phyloP scores from a whole-genome alignment of 2,329 filamentous ascomycete species.

The Aspergillus flavus region DNA sequence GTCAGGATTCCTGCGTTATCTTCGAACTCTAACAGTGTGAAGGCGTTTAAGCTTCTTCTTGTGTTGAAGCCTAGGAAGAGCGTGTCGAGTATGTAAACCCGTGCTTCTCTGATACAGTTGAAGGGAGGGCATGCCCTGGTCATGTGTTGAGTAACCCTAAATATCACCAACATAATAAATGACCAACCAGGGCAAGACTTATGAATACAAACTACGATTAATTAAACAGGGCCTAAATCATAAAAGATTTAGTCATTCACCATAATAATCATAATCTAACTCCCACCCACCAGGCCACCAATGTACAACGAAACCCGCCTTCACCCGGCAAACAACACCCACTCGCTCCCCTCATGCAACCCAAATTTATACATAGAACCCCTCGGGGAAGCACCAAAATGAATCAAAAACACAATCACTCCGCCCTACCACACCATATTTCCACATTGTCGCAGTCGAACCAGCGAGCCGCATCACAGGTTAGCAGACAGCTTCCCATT shows the following conservation, averaged over 20 bases:
- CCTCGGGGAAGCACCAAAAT: too few relatives aligned
- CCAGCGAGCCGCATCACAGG: constrained; percentile 20
- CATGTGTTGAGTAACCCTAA: neutral
- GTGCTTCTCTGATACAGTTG: too few relatives aligned
- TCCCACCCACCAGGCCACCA: neutral
- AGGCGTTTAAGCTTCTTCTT: too few relatives aligned
- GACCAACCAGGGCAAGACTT: neutral
- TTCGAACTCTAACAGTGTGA: too few relatives aligned
- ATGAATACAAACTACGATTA: neutral
- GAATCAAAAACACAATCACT: neutral
- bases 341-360: neutral
- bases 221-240: neutral
- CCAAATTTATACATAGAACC: neutral
- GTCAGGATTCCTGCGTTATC: too few relatives aligned
- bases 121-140: rapidly evolving
- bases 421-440: neutral
- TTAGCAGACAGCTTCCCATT: constrained; percentile 33
- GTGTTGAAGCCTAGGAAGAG: too few relatives aligned
- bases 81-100: too few relatives aligned
- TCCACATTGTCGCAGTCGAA: neutral
- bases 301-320: neutral
- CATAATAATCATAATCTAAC: neutral
- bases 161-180: rapidly evolving
- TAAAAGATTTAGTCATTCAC: neutral
- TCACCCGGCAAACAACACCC: neutral